These are phyloP conservation scores for Globisporangium canariense DNA, from an alignment of 352 stramenopile genomes.

Conservation along the genomic window DNA sequence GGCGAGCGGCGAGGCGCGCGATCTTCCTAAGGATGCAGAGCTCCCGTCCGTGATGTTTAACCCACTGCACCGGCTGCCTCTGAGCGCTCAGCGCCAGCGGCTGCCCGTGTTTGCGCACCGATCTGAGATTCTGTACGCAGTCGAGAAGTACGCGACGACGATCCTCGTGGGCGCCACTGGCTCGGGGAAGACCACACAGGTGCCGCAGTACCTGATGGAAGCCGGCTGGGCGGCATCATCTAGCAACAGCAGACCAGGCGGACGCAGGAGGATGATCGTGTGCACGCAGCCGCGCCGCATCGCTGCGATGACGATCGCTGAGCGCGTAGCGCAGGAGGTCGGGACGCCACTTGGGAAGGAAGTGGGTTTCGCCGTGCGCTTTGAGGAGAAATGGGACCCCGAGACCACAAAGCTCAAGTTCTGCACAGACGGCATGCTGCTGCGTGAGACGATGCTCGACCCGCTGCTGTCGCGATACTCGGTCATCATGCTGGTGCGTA, in stretches of 20 bases:
- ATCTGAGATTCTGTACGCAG: constrained; percentile 86
- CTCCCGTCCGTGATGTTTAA: constrained; percentile 54
- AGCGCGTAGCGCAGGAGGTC: constrained; percentile 97
- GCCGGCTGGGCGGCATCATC: constrained; percentile 69
- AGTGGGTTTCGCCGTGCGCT: constrained; percentile 98
- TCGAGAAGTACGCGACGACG: constrained; percentile 86
- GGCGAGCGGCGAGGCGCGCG: constrained; percentile 21
- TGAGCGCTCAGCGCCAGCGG: constrained; percentile 50
- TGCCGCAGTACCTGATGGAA: constrained; percentile 91
- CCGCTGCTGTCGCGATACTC: constrained; percentile 74
- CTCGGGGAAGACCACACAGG: constrained; percentile 91
- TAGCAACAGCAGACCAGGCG: constrained; percentile 3
- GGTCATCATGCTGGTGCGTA: constrained; percentile 72
- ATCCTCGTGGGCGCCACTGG: constrained; percentile 93
- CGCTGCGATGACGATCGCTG: constrained; percentile 97
- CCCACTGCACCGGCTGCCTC: constrained; percentile 51
- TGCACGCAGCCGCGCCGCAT: constrained; percentile 95
- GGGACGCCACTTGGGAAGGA: constrained; percentile 91
- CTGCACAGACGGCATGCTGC: constrained; percentile 99
- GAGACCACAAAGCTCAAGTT: constrained; percentile 96
- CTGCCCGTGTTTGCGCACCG: constrained; percentile 89
- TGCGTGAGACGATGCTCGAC: constrained; percentile 92
- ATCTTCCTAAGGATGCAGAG: constrained; percentile 33
- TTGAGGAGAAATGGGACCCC: constrained; percentile 93
- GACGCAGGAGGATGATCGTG: constrained; percentile 48